Percentiles rank a stretch among this genome's conserved stretches.
These are phyloP conservation scores for Geranium incanum DNA, from an alignment of 441 rosid genomes.

Conservation along the genomic window DNA sequence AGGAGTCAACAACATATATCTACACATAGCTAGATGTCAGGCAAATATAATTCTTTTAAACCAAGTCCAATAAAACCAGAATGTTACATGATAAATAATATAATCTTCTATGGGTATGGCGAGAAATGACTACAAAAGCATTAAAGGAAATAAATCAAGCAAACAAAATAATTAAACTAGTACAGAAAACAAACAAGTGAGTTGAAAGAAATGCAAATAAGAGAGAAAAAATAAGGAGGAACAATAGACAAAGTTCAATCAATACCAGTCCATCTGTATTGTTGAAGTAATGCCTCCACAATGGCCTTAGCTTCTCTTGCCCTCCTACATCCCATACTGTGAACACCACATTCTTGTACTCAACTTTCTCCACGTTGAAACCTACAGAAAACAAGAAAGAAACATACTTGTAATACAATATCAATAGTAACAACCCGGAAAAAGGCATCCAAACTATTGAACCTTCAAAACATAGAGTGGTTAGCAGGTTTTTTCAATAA, in stretches of 20 bases:
- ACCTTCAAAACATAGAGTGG: neutral
- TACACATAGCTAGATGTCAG: constrained; percentile 23
- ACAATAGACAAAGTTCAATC: constrained; percentile 6
- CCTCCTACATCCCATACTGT: constrained; percentile 99
- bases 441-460: neutral
- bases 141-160: neutral
- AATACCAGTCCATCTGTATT: constrained; percentile 95
- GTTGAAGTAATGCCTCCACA: constrained; percentile 98
- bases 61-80: neutral
- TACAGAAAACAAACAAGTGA: neutral
- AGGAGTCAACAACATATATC: constrained; percentile 97
- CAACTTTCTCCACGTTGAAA: constrained; percentile 97
- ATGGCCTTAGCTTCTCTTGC: constrained; percentile 94
- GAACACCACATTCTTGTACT: constrained; percentile 95
- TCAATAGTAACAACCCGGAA: neutral
- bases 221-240: neutral
- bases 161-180: neutral
- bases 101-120: neutral
- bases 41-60: neutral
- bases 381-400: constrained; percentile 39
- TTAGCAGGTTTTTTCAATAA: no score
- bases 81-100: neutral
- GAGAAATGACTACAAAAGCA: neutral
- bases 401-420: neutral
- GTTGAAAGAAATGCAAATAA: neutral